These are phyloP conservation scores for Prunus salicina DNA, from an alignment of 306 rosid species.

Conservation along the genomic window DNA sequence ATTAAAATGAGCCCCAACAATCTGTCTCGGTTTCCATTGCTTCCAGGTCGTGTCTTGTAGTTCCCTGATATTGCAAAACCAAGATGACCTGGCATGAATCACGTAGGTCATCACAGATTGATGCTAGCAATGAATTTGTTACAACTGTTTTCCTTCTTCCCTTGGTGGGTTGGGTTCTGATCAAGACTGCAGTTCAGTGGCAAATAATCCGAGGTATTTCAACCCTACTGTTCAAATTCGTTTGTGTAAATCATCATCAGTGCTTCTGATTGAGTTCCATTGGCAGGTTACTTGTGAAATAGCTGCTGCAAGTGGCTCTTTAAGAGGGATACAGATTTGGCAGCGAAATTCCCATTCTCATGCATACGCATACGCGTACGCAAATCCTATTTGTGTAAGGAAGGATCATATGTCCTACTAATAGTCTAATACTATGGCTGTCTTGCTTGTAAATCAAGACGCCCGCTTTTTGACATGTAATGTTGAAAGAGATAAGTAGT, in stretches of 20 bases:
- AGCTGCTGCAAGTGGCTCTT: background rate
- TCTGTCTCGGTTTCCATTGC: constrained; percentile 1
- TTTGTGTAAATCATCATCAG: background rate
- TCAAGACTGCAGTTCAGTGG: background rate
- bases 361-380: background rate
- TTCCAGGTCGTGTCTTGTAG: background rate
- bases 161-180: background rate
- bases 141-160: background rate
- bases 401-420: background rate
- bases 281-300: constrained; percentile 4
- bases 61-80: constrained; percentile 14
- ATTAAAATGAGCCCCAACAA: constrained; percentile 4
- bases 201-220: constrained; percentile 8
- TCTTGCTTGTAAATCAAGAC: background rate
- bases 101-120: constrained; percentile 11
- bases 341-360: background rate
- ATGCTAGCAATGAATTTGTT: background rate
- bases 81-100: constrained; percentile 23
- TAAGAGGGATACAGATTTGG: background rate
- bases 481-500: too few species aligned
- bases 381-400: background rate
- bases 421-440: too few species aligned
- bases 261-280: background rate
- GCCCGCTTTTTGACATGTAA: background rate
- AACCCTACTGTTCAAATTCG: background rate